Evolutionary conservation across 2,329 filamentous ascomycete genomes (phyloP), one percentile per base, ranked within the genome.

Genomic region (Scopulariopsis brevicaulis): DNA sequence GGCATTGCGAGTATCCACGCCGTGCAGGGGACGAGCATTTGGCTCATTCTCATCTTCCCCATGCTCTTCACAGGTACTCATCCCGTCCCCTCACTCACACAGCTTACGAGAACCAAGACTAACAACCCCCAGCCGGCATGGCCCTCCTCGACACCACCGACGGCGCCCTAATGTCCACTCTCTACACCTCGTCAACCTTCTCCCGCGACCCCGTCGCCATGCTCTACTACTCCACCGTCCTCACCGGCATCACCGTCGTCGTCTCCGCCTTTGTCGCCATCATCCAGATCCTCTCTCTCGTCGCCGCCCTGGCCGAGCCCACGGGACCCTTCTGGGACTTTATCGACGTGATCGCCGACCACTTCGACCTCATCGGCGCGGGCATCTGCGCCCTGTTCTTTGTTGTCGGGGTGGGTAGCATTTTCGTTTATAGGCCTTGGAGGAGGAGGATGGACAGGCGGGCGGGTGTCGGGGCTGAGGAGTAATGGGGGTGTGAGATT

Each of bases 11-110:
- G 88, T 34, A 84, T 99, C 1, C 88, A 96, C 65, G 92, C 88
- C 0, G 85, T 90, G 0, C 80, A 87, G 60, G 93, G 93, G 1
- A 96, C 91, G 0, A 90, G 85, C 35, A 86, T 97, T 60, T 99
- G 94, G 94, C 75, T 96, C 15, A 97, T 97, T 60, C 71, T 97
- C 35, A 86, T 99, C 56, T 96, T 96, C 59, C 94, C 94, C 0
- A 70, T 93, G 1, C 74, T 97, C 1, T 97, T 97, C 66, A 96
- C 93, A 0, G 82, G 86, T 87, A 70, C 67, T 76, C 3, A n/a
- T 24, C 20, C 20, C 46, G 4, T 22, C 15, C 53, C 37, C 11
- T 53, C 40, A 4, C 52, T 12, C 22, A 22, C 14, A 28, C 22
- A 3, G 18, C 11, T 8, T 18, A n/a, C 14, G 40, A 8, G 8